Conservation (phyloP, 2,329 filamentous ascomycete species). For the Verticillium klebahnii region DNA sequence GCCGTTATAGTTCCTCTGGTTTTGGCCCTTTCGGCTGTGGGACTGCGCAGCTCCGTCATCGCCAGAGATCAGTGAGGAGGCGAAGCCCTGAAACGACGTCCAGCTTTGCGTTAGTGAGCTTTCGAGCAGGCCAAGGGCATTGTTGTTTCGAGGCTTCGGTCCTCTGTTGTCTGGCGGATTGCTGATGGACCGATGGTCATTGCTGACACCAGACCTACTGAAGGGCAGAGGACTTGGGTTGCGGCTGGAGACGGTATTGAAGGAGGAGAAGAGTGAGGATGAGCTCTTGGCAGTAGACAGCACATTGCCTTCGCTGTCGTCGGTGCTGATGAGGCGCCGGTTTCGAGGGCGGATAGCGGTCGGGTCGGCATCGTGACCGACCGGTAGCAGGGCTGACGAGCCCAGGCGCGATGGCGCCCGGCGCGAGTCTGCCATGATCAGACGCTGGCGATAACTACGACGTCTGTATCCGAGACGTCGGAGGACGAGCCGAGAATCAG, state of each 20-base stretch:
- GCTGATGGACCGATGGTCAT: slow-evolving; percentile 18
- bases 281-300: slow-evolving; percentile 19
- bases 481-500: slow-evolving; percentile 7
- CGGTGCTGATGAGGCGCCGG: slow-evolving; percentile 35
- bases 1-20: slow-evolving; percentile 7
- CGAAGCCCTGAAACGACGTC: slow-evolving; percentile 51
- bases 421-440: slow-evolving; percentile 13
- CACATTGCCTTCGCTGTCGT: slow-evolving; percentile 19
- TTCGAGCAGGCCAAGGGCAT: slow-evolving; percentile 34
- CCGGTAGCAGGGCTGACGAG: slow-evolving; percentile 39
- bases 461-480: slow-evolving; percentile 7
- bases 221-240: slow-evolving; percentile 45
- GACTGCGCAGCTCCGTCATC: slow-evolving; percentile 26
- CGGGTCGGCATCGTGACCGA: slow-evolving; percentile 35
- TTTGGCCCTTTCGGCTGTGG: slow-evolving; percentile 22
- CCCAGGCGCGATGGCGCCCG: slow-evolving; percentile 32
- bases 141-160: background rate
- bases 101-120: slow-evolving; percentile 50
- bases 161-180: background rate
- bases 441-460: slow-evolving; percentile 2
- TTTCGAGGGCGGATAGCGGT: slow-evolving; percentile 44
- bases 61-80: slow-evolving; percentile 36
- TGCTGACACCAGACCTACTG: slow-evolving; percentile 25
- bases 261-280: slow-evolving; percentile 16
- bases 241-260: slow-evolving; percentile 35